phyloP scores from a whole-genome alignment of 768 basidiomycete genomes.

The Mycena alexandri region DNA sequence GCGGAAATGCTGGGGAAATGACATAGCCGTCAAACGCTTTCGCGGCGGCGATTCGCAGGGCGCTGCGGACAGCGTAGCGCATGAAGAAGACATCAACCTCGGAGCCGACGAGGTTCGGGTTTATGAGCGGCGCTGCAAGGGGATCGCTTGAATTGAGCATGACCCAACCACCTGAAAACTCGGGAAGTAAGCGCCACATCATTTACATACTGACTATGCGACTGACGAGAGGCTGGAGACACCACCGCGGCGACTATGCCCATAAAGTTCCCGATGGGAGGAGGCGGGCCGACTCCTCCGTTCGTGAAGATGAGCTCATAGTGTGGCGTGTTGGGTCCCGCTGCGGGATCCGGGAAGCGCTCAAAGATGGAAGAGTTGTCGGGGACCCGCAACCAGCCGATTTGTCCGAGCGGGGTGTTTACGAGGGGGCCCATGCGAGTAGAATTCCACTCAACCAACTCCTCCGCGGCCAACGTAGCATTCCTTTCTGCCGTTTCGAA shows the following conservation, averaged over 20 bases:
- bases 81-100: conserved; percentile 42
- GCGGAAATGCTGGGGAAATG: conserved; percentile 23
- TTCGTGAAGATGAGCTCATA: conserved; percentile 42
- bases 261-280: conserved; percentile 19
- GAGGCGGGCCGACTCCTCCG: conserved; percentile 4
- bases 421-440: conserved; percentile 47
- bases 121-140: conserved; percentile 29
- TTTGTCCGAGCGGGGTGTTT: conserved; percentile 40
- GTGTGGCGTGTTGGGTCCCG: conserved; percentile 45
- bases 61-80: conserved; percentile 37
- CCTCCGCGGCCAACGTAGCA: conserved; percentile 39
- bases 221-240: conserved; percentile 22
- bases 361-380: conserved; percentile 39
- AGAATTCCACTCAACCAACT: conserved; percentile 46
- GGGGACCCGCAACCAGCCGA: conserved; percentile 44
- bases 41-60: conserved; percentile 36
- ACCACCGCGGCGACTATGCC: conserved; percentile 14
- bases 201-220: neutral
- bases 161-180: conserved; percentile 16
- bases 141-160: conserved; percentile 6
- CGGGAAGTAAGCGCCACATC: neutral
- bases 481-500: conserved; percentile 43
- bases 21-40: conserved; percentile 42
- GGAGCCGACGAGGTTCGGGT: too few relatives aligned
- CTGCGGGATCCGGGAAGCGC: conserved; percentile 41